Evolutionary conservation across 1,284 basidiomycete genomes (phyloP).

Genomic region (Tilletia walkeri): DNA sequence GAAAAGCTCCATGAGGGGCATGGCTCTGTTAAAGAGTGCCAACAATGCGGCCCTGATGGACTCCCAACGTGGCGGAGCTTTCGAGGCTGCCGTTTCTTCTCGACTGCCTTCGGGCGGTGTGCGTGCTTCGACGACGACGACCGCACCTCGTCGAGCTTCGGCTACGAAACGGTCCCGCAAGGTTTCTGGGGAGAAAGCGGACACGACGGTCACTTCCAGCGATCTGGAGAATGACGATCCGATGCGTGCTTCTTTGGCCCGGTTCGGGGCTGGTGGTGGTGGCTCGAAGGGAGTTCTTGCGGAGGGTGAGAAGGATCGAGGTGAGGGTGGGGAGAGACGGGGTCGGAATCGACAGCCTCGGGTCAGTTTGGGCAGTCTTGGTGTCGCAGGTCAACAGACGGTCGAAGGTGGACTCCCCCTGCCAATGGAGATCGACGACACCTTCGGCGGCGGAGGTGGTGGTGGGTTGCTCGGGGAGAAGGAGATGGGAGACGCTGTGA

Average conservation of each 20-base stretch:
- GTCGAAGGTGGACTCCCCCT: neutral
- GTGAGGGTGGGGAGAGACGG: neutral
- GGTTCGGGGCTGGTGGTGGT: too few species aligned
- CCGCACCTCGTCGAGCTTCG: neutral
- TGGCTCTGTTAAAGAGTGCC: slow-evolving; percentile 5
- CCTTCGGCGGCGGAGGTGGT: neutral
- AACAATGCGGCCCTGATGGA: neutral
- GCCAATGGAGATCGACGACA: neutral
- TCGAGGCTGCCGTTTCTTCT: neutral
- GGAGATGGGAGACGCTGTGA: neutral
- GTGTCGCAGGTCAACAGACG: neutral
- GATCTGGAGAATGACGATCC: slow-evolving; percentile 6
- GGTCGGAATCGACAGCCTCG: slow-evolving; percentile 7
- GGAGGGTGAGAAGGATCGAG: neutral
- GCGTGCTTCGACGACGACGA: neutral
- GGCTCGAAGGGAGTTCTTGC: too few species aligned
- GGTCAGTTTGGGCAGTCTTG: neutral
- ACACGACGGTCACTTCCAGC: slow-evolving; percentile 1
- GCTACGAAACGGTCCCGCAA: neutral
- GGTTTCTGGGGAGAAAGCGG: neutral
- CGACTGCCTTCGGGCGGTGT: too few species aligned
- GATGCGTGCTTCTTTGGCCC: neutral
- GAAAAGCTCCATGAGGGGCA: slow-evolving; percentile 14
- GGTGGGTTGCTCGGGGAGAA: neutral
- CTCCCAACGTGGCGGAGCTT: neutral